These are phyloP conservation scores for Glonium stellatum DNA, from an alignment of 495 filamentous ascomycete species.

Conservation along the genomic window DNA sequence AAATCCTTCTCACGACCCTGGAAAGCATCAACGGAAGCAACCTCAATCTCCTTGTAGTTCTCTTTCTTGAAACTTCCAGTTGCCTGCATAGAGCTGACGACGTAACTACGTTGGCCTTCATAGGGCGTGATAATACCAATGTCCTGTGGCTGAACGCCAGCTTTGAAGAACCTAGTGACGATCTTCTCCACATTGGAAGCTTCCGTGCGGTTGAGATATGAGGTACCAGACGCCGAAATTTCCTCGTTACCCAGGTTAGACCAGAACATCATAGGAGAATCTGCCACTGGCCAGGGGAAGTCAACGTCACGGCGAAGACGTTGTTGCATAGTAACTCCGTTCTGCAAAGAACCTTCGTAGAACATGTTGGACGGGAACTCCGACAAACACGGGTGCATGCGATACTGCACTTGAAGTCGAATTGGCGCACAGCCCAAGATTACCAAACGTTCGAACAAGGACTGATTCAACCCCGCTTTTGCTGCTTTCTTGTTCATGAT, in stretches of 20 bases:
- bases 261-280: conserved; percentile 99
- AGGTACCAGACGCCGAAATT: conserved; percentile 94
- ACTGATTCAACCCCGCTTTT: conserved; percentile 95
- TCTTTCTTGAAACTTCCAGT: conserved; percentile 97
- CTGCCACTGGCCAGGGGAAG: conserved; percentile 93
- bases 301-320: conserved; percentile 89
- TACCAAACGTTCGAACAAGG: conserved; percentile 93
- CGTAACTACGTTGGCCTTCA: conserved; percentile 96
- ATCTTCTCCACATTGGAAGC: conserved; percentile 97
- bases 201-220: conserved; percentile 95
- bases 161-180: conserved; percentile 97
- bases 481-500: conserved; percentile 99
- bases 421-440: conserved; percentile 89
- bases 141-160: conserved; percentile 82
- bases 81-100: conserved; percentile 98
- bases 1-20: conserved; percentile 99
- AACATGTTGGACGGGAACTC: conserved; percentile 99
- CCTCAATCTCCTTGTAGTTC: conserved; percentile 97
- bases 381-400: conserved; percentile 97
- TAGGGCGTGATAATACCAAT: conserved; percentile 99
- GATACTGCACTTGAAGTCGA: conserved; percentile 93
- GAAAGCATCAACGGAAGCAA: conserved; percentile 97
- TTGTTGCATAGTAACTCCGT: conserved; percentile 86
- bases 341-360: conserved; percentile 95
- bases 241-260: conserved; percentile 96